These are phyloP conservation scores for Cardiospermum halicacabum DNA, from an alignment of 345 rosid genomes.

Conservation along the genomic window DNA sequence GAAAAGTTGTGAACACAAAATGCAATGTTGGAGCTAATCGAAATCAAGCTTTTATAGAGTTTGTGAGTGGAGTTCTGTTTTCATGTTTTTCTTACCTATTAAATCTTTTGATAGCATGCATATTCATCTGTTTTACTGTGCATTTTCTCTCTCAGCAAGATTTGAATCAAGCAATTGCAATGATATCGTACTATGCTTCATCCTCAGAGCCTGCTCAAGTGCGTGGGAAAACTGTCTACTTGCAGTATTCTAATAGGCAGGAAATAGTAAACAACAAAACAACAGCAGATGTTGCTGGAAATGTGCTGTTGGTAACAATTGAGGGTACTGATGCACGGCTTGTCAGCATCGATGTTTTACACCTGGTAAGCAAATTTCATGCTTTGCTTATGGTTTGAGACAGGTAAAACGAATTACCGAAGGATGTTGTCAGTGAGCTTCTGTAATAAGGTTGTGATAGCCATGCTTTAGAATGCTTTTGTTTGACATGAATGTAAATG, in stretches of 20 bases:
- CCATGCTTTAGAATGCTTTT: slow-evolving; percentile 54
- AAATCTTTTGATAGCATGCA: background rate
- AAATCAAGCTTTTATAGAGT: slow-evolving; percentile 97
- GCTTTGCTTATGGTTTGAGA: slow-evolving; percentile 24
- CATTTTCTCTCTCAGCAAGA: slow-evolving; percentile 57
- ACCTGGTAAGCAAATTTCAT: slow-evolving; percentile 63
- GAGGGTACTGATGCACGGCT: slow-evolving; percentile 96
- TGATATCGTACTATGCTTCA: slow-evolving; percentile 95
- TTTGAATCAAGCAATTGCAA: slow-evolving; percentile 94
- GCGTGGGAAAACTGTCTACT: slow-evolving; percentile 97
- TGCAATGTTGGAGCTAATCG: slow-evolving; percentile 99
- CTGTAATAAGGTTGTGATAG: slow-evolving; percentile 70
- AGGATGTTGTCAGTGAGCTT: slow-evolving; percentile 35
- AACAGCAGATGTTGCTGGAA: slow-evolving; percentile 95
- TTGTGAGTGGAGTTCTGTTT: slow-evolving; percentile 47
- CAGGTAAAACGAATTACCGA: slow-evolving; percentile 33
- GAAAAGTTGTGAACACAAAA: slow-evolving; percentile 89
- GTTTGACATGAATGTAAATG: slow-evolving; percentile 95
- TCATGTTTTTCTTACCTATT: background rate
- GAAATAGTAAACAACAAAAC: slow-evolving; percentile 98
- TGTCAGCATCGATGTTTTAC: slow-evolving; percentile 97
- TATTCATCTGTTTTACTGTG: background rate
- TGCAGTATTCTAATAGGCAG: slow-evolving; percentile 97
- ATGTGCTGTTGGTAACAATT: slow-evolving; percentile 84
- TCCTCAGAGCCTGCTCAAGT: slow-evolving; percentile 99